A percentile compares a stretch with the other conserved stretches of the same genome.
Conservation (phyloP, 2,329 filamentous ascomycete species). For the Nigrograna mackinnonii region DNA sequence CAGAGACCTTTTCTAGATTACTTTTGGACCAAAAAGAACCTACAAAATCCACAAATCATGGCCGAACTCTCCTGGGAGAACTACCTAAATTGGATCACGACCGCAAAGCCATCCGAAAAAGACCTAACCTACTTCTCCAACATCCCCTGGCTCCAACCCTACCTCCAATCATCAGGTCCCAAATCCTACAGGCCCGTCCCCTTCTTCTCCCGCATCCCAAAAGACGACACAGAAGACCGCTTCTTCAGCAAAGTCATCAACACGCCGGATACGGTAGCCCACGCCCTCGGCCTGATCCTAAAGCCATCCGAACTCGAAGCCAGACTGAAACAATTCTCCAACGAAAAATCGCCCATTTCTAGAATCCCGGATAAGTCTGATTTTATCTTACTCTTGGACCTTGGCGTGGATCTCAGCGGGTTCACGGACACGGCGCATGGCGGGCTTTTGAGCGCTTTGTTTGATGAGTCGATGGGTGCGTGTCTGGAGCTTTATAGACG, state of each 20-base stretch:
- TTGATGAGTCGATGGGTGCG: conserved; percentile 2
- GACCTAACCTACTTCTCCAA: not conserved
- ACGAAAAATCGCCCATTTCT: not conserved
- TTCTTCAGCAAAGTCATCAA: conserved; percentile 3
- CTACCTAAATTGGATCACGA: not conserved
- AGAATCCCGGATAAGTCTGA: not conserved
- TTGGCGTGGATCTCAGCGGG: not conserved
- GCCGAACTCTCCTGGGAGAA: not conserved
- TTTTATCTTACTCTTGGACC: not conserved
- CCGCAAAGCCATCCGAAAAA: not conserved
- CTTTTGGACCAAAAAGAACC: not conserved
- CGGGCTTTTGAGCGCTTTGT: conserved; percentile 1
- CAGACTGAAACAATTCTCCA: not conserved
- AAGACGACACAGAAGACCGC: not conserved
- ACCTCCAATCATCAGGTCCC: not conserved
- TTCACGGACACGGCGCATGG: conserved; percentile 3
- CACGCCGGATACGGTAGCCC: not conserved
- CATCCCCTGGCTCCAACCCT: conserved; percentile 1
- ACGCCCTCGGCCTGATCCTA: not conserved
- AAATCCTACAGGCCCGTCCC: not conserved
- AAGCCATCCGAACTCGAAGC: not conserved
- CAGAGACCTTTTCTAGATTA: too few relatives aligned
- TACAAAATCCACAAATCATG: not conserved
- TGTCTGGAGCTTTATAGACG: not conserved
- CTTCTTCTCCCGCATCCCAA: conserved; percentile 3